Percentiles rank a stretch among this genome's conserved stretches.
Conservation (phyloP, 2,329 filamentous ascomycete species). For the Cladophialophora psammophila region DNA sequence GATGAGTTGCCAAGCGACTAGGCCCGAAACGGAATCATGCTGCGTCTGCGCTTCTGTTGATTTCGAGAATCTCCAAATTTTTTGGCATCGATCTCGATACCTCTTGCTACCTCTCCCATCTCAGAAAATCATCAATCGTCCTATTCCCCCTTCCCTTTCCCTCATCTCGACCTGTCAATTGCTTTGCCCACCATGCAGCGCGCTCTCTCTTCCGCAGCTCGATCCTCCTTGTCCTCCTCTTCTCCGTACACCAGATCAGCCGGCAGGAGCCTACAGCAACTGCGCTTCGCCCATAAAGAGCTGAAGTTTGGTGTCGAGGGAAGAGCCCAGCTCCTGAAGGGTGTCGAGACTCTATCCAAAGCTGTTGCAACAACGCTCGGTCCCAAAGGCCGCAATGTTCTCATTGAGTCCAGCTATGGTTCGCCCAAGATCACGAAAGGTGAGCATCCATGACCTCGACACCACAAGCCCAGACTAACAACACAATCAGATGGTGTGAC, state of each 20-base stretch:
- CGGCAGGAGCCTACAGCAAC: slow-evolving; percentile 78
- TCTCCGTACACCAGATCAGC: slow-evolving; percentile 62
- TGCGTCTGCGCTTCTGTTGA: slow-evolving; percentile 18
- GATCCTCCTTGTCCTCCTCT: slow-evolving; percentile 80
- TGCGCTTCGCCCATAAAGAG: slow-evolving; percentile 88
- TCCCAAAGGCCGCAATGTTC: slow-evolving; percentile 96
- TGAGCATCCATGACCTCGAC: slow-evolving; percentile 54
- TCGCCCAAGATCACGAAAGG: slow-evolving; percentile 99
- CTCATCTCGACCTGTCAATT: slow-evolving; percentile 44
- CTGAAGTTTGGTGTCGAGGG: slow-evolving; percentile 98
- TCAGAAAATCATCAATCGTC: slow-evolving; percentile 1
- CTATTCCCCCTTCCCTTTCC: slow-evolving; percentile 44
- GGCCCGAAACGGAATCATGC: slow-evolving; percentile 14
- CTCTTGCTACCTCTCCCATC: slow-evolving; percentile 39
- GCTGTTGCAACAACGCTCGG: slow-evolving; percentile 95
- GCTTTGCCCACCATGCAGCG: slow-evolving; percentile 80
- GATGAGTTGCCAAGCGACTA: slow-evolving; percentile 15
- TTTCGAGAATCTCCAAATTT: slow-evolving; percentile 41
- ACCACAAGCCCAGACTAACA: slow-evolving; percentile 27
- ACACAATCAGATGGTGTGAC: slow-evolving; percentile 76
- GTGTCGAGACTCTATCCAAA: slow-evolving; percentile 96
- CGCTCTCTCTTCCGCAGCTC: slow-evolving; percentile 80
- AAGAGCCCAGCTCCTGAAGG: slow-evolving; percentile 84
- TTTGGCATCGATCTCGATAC: slow-evolving; percentile 39
- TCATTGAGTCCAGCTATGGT: slow-evolving; percentile 98